phyloP scores from a whole-genome alignment of 1,139 yeast species.

The Pichia sp. region DNA sequence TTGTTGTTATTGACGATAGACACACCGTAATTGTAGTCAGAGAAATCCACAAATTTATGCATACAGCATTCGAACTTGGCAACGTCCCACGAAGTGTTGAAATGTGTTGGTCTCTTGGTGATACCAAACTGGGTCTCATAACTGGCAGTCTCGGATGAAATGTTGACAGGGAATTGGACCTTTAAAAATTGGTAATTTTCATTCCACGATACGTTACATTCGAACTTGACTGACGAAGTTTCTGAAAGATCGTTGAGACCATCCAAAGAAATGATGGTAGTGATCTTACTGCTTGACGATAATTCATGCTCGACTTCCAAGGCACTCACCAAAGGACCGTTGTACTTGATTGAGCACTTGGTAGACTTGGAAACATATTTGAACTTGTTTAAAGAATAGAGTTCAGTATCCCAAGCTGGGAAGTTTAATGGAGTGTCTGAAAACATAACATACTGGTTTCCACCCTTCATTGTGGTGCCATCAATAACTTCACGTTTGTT shows the following conservation, averaged over 20 bases:
- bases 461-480: conserved; percentile 49
- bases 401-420: conserved; percentile 98
- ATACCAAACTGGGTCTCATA: conserved; percentile 94
- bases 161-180: conserved; percentile 89
- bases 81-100: conserved; percentile 90
- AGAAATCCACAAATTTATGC: conserved; percentile 89
- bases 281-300: conserved; percentile 53
- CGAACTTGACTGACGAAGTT: conserved; percentile 43
- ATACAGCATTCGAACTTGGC: conserved; percentile 96
- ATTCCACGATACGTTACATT: conserved; percentile 77
- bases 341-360: conserved; percentile 46
- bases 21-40: conserved; percentile 86
- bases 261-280: conserved; percentile 66
- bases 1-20: conserved; percentile 78
- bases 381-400: conserved; percentile 71
- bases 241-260: conserved; percentile 41
- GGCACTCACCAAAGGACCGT: conserved; percentile 58
- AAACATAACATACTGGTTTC: conserved; percentile 73
- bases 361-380: conserved; percentile 45
- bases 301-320: conserved; percentile 57
- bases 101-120: conserved; percentile 89
- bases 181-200: conserved; percentile 84
- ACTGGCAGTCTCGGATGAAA: conserved; percentile 68
- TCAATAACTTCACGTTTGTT: conserved; percentile 68
- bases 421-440: conserved; percentile 86